Conservation (phyloP, 2,329 filamentous ascomycete genomes). For the Furcasterigmium sp. region DNA sequence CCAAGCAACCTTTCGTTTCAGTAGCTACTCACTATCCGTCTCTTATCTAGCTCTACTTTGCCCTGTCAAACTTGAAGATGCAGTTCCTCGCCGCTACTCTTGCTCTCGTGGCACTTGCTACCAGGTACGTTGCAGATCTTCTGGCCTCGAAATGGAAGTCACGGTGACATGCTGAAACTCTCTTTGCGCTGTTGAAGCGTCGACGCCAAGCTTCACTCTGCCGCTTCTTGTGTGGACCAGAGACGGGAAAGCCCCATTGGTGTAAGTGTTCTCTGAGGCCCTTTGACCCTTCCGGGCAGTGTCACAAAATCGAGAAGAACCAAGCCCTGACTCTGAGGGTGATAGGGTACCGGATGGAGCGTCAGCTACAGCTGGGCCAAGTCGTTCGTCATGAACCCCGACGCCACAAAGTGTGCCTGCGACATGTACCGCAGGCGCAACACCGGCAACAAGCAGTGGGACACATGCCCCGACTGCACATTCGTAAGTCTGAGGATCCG, state of each 20-base stretch:
- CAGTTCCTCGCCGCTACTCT: neutral
- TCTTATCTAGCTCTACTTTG: neutral
- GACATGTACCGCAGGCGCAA: constrained; percentile 9
- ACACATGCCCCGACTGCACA: constrained; percentile 12
- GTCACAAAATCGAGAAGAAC: no score
- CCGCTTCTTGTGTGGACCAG: constrained; percentile 1
- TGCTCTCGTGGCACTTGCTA: neutral
- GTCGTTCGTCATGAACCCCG: constrained; percentile 5
- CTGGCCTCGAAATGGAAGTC: no score
- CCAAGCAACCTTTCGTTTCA: no score
- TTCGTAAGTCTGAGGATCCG: no score
- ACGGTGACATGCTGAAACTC: no score
- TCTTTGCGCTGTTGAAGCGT: no score
- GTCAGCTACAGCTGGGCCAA: constrained; percentile 5
- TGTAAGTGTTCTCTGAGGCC: no score
- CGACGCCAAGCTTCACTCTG: constrained; percentile 1
- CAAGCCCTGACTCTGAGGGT: no score
- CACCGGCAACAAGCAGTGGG: constrained; percentile 13
- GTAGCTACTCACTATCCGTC: no score
- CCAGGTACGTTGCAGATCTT: constrained; percentile 2
- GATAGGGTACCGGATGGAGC: constrained; percentile 6
- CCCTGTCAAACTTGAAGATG: constrained; percentile 1
- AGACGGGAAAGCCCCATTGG: constrained; percentile 1
- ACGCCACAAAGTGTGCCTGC: constrained; percentile 10
- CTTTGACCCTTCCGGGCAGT: no score